Percentiles rank a stretch among this genome's conserved stretches.
These are phyloP conservation scores for Colletotrichum costaricense DNA, from an alignment of 2,329 filamentous ascomycete species.

Conservation along the genomic window DNA sequence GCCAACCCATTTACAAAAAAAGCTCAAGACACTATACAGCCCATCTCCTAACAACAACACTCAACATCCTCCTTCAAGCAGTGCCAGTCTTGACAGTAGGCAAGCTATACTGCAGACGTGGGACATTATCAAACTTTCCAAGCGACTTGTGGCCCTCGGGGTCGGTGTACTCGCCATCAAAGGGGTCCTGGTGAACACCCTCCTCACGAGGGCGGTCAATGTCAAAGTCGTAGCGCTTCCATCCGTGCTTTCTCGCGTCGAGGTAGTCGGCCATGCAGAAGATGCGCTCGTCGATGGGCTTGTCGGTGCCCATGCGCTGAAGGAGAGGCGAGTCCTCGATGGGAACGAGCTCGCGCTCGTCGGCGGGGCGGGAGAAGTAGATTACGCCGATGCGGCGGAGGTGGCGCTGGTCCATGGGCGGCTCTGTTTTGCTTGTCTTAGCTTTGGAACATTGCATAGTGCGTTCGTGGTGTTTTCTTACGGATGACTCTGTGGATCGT, in stretches of 20 bases:
- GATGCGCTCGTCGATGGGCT: constrained; percentile 42
- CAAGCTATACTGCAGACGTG: constrained; percentile 19
- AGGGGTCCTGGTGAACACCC: constrained; percentile 24
- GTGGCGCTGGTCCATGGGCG: constrained; percentile 48
- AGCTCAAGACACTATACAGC: not conserved
- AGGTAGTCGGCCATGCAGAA: constrained; percentile 44
- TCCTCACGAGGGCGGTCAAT: constrained; percentile 37
- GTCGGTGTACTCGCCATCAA: constrained; percentile 23
- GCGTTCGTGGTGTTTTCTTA: not conserved
- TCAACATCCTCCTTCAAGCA: not conserved
- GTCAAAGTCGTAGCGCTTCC: constrained; percentile 44
- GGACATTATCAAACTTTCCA: constrained; percentile 25
- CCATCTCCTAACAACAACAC: not conserved
- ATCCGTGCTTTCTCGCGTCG: constrained; percentile 44
- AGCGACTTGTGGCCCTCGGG: constrained; percentile 27
- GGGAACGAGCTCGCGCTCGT: constrained; percentile 49
- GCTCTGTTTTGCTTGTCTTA: constrained; percentile 24
- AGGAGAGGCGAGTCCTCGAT: constrained; percentile 48
- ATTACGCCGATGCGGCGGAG: constrained; percentile 50
- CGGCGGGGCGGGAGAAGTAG: constrained; percentile 52
- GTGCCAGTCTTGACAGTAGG: constrained; percentile 7
- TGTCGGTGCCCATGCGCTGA: constrained; percentile 41
- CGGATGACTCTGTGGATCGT: constrained; percentile 44
- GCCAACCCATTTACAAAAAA: not conserved
- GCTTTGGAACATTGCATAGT: no score